These are phyloP conservation scores for Penicillium mononematosum DNA, from an alignment of 495 filamentous ascomycete species.

Conservation along the genomic window DNA sequence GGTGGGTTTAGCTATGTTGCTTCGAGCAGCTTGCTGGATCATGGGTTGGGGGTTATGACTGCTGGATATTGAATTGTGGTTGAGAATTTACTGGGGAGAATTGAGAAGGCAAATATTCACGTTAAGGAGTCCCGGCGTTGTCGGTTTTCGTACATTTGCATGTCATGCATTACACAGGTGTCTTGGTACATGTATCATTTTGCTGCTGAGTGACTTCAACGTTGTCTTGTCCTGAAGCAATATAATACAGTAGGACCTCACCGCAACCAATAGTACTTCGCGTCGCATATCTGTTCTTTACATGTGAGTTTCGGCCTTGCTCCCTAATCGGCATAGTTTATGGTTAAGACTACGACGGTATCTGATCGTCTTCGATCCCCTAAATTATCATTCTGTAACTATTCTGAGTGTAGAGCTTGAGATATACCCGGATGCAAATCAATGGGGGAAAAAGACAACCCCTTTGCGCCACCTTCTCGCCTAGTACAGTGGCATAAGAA, in stretches of 20 bases:
- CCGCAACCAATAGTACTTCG: background rate
- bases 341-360: too few relatives aligned
- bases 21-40: slow-evolving; percentile 77
- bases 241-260: background rate
- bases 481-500: slow-evolving; percentile 2
- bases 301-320: too few relatives aligned
- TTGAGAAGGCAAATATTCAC: background rate
- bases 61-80: slow-evolving; percentile 26
- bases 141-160: background rate
- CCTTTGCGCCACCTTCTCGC: slow-evolving; percentile 12
- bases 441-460: background rate
- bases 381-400: slow-evolving; percentile 1
- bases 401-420: background rate
- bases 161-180: background rate
- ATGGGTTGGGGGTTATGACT: slow-evolving; percentile 36
- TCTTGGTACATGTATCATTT: background rate
- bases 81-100: background rate
- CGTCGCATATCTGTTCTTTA: background rate
- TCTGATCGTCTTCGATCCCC: too few relatives aligned
- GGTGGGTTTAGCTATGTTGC: slow-evolving; percentile 97
- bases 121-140: background rate
- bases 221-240: background rate
- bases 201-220: background rate
- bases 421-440: slow-evolving; percentile 5
- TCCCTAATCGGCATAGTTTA: too few relatives aligned